A percentile compares a stretch with the other conserved stretches of the same genome.
phyloP scores from a whole-genome alignment of 2,329 filamentous ascomycete species.

The Fusarium drepaniforme region DNA sequence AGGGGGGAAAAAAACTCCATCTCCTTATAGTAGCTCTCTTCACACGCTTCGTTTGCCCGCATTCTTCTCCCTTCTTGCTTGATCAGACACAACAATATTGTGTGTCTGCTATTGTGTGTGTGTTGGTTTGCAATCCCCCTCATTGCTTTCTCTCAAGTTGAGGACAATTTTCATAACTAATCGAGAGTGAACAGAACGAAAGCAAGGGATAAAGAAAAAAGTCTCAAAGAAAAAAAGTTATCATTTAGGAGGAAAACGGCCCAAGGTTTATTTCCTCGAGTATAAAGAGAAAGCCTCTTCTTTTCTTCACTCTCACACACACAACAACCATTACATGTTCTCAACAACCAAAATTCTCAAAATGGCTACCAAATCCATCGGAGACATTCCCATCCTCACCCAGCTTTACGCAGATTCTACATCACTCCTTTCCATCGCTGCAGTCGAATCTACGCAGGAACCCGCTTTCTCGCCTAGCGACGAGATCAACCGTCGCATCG shows the following conservation, averaged over 20 bases:
- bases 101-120: neutral
- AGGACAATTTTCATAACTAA: neutral
- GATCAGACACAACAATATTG: neutral
- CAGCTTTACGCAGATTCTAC: conserved; percentile 67
- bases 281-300: neutral
- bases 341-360: conserved; percentile 40
- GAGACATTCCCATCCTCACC: conserved; percentile 72
- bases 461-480: conserved; percentile 52
- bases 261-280: neutral
- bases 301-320: neutral
- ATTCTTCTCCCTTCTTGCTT: neutral
- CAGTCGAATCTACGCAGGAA: neutral
- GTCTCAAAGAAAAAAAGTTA: neutral
- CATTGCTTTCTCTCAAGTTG: neutral
- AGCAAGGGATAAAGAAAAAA: neutral
- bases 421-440: conserved; percentile 28
- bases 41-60: neutral
- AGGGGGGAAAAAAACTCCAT: neutral
- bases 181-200: neutral
- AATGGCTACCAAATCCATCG: conserved; percentile 49
- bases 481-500: conserved; percentile 76
- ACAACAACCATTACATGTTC: conserved; percentile 34
- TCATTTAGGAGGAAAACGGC: neutral
- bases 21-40: neutral
- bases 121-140: neutral